Conservation (phyloP, 192 early-diverging fungal species). For the Hyaloraphidium curvatum region DNA sequence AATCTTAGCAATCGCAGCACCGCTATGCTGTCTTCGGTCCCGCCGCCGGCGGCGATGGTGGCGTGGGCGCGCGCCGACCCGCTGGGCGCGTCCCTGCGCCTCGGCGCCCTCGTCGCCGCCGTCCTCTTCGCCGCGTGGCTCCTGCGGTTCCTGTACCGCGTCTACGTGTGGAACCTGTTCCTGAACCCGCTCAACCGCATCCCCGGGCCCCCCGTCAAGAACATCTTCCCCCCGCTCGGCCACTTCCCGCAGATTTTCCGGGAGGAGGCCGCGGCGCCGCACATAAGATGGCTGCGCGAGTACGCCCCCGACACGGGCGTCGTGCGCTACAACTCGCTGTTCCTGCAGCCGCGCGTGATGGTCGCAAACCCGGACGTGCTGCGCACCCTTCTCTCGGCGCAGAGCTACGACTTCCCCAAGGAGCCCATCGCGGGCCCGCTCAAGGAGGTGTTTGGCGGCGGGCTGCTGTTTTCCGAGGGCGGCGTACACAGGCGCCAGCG, state of each 20-base stretch:
- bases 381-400: constrained; percentile 19
- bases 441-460: constrained; percentile 19
- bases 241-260: constrained; percentile 20
- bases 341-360: constrained; percentile 16
- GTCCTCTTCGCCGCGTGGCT: neutral
- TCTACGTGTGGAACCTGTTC: neutral
- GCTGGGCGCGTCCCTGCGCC: neutral
- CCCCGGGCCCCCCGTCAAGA: constrained; percentile 25
- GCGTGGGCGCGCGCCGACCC: neutral
- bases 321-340: constrained; percentile 21
- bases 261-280: constrained; percentile 21
- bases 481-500: constrained; percentile 26
- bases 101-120: neutral
- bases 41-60: neutral
- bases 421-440: constrained; percentile 12
- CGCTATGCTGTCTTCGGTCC: too few relatives aligned
- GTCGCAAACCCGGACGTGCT: constrained; percentile 27
- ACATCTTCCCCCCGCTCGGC: constrained; percentile 19
- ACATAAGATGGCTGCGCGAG: constrained; percentile 21
- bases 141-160: neutral
- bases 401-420: constrained; percentile 26
- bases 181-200: constrained; percentile 8
- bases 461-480: constrained; percentile 30
- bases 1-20: too few relatives aligned
- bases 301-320: constrained; percentile 22